A percentile compares a stretch with the other conserved stretches of the same genome.
These are phyloP conservation scores for Drechmeria coniospora DNA, from an alignment of 2,329 filamentous ascomycete genomes.

Conservation along the genomic window DNA sequence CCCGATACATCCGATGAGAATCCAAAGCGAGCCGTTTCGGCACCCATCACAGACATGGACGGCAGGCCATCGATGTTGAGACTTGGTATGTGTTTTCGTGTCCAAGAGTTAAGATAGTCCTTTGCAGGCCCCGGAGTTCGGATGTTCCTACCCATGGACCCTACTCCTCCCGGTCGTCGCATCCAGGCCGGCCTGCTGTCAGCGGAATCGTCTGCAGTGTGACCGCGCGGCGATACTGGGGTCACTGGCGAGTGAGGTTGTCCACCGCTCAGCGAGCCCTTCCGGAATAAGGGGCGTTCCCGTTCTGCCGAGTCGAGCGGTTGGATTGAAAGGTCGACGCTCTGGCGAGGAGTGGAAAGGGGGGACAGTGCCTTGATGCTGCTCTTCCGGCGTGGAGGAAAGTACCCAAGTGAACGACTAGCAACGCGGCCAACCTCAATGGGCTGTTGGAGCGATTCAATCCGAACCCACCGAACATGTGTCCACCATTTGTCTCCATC, in stretches of 20 bases:
- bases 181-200: slow-evolving; percentile 45
- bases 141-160: slow-evolving; percentile 58
- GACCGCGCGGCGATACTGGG: slow-evolving; percentile 19
- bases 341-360: slow-evolving; percentile 50
- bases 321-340: slow-evolving; percentile 40
- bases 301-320: slow-evolving; percentile 20
- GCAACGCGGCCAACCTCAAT: slow-evolving; percentile 79
- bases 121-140: slow-evolving; percentile 66
- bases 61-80: slow-evolving; percentile 55
- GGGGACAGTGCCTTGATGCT: slow-evolving; percentile 52
- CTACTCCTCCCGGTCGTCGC: slow-evolving; percentile 74
- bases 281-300: slow-evolving; percentile 24
- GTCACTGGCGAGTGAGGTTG: slow-evolving; percentile 18
- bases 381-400: slow-evolving; percentile 82
- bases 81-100: slow-evolving; percentile 68
- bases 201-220: slow-evolving; percentile 20
- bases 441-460: slow-evolving; percentile 53
- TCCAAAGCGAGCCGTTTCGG: slow-evolving; percentile 42
- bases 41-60: slow-evolving; percentile 49
- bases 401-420: slow-evolving; percentile 71
- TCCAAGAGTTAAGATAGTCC: slow-evolving; percentile 72
- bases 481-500: slow-evolving; percentile 58
- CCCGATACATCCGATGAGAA: slow-evolving; percentile 25
- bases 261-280: slow-evolving; percentile 24
- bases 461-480: slow-evolving; percentile 77